phyloP scores from a whole-genome alignment of 2,329 filamentous ascomycete genomes.

The Cadophora malorum region DNA sequence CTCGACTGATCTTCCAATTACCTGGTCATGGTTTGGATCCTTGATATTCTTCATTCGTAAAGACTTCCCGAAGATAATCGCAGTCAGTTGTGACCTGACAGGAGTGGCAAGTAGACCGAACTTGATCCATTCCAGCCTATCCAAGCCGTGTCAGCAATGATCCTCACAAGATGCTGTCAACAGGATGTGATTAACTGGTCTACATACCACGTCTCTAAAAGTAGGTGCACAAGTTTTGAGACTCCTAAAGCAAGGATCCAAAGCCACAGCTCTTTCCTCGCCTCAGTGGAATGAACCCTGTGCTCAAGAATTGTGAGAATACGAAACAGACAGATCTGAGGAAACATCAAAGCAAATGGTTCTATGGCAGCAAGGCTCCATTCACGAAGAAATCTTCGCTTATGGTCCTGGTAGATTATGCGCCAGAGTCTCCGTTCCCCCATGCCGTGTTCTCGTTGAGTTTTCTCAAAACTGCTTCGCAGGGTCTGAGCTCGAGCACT shows the following conservation, averaged over 20 bases:
- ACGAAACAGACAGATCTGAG: background rate
- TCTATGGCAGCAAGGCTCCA: background rate
- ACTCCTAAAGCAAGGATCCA: background rate
- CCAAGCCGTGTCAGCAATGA: background rate
- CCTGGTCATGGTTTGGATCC: background rate
- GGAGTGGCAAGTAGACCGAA: background rate
- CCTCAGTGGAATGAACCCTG: background rate
- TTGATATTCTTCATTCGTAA: background rate
- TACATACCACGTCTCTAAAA: background rate
- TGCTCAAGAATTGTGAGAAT: background rate
- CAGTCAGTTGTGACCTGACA: background rate
- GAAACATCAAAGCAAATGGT: background rate
- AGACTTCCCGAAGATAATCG: background rate
- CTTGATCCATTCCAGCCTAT: background rate
- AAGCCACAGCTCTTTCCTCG: background rate
- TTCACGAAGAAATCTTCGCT: background rate
- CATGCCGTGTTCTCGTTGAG: background rate
- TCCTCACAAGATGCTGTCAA: too few relatives aligned
- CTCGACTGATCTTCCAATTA: background rate
- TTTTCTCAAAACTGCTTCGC: background rate
- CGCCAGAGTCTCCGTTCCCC: background rate
- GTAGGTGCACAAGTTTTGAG: background rate
- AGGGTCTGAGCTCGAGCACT: background rate
- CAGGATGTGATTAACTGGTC: too few relatives aligned
- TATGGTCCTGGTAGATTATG: background rate